Evolutionary conservation across 148 eudicot genomes (phyloP).

Genomic region (Arbutus unedo): DNA sequence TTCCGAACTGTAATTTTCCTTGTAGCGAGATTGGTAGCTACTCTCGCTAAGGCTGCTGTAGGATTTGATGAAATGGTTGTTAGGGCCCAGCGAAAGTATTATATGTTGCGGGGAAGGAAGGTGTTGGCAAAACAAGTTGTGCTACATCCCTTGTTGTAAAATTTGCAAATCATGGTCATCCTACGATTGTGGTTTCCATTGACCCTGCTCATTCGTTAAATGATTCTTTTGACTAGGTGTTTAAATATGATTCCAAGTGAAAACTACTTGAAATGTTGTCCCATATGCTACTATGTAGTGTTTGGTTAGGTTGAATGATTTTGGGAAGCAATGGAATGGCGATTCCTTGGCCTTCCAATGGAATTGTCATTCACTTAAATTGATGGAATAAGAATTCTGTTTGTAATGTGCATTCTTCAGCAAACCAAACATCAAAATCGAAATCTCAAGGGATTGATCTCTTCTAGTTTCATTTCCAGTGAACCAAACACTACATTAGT

Average conservation of each 20-base stretch:
- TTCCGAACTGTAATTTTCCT: background rate
- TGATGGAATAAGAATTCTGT: background rate
- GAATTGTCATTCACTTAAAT: background rate
- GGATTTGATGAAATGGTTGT: constrained; percentile 54
- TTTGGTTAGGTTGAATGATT: background rate
- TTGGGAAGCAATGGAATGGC: background rate
- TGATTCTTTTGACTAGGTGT: constrained; percentile 79
- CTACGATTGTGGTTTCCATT: constrained; percentile 73
- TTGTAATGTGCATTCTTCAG: background rate
- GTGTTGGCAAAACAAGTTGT: constrained; percentile 76
- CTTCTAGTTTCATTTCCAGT: background rate
- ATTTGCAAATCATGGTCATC: constrained; percentile 74
- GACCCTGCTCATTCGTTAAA: constrained; percentile 85
- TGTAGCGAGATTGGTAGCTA: constrained; percentile 47
- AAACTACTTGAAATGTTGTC: background rate
- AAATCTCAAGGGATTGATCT: background rate
- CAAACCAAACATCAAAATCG: background rate
- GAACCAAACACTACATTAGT: background rate
- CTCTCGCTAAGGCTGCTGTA: constrained; percentile 38
- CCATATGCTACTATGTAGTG: background rate
- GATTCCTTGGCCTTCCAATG: background rate
- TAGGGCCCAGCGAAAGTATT: constrained; percentile 56
- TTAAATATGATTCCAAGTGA: background rate
- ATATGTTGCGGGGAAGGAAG: constrained; percentile 84
- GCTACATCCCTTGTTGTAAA: constrained; percentile 83